phyloP scores from a whole-genome alignment of 176 grass and related monocot species.

The Oryza officinalis region DNA sequence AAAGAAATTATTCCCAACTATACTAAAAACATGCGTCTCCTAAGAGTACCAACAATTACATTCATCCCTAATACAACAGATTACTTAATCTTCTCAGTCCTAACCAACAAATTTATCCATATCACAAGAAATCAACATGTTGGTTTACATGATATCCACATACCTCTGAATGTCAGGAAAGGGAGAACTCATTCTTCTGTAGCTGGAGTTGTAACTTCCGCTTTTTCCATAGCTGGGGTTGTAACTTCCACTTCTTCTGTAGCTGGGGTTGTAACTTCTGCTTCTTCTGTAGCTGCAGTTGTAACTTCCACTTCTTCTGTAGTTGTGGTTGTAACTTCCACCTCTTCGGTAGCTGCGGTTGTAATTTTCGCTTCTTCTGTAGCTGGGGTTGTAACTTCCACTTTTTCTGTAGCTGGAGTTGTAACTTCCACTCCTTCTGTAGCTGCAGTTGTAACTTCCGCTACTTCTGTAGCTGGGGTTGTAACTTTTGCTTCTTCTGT shows the following conservation, averaged over 20 bases:
- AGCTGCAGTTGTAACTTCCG: slow-evolving; percentile 21
- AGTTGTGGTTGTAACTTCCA: slow-evolving; percentile 21
- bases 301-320: slow-evolving; percentile 42
- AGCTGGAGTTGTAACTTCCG: slow-evolving; percentile 32
- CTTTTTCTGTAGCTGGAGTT: slow-evolving; percentile 37
- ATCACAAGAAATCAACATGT: slow-evolving; percentile 1
- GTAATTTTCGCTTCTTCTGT: slow-evolving; percentile 41
- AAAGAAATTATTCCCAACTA: slow-evolving; percentile 5
- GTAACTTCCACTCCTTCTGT: slow-evolving; percentile 38
- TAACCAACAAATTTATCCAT: slow-evolving; percentile 13
- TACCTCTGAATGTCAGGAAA: slow-evolving; percentile 44
- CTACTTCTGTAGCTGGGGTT: slow-evolving; percentile 37
- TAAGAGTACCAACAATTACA: not conserved
- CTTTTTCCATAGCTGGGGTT: slow-evolving; percentile 39
- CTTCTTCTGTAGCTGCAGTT: slow-evolving; percentile 40
- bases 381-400: slow-evolving; percentile 23
- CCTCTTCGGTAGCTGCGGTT: slow-evolving; percentile 38
- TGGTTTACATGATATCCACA: slow-evolving; percentile 16
- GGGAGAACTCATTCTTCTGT: slow-evolving; percentile 42
- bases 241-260: slow-evolving; percentile 41
- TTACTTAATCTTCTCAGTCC: slow-evolving; percentile 4
- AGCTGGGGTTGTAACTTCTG: slow-evolving; percentile 24
- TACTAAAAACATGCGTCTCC: not conserved
- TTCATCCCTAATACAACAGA: slow-evolving; percentile 25
- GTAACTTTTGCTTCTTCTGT: slow-evolving; percentile 27